These are phyloP conservation scores for Przewalskia tangutica DNA, from an alignment of 257 asterid species.

Conservation along the genomic window DNA sequence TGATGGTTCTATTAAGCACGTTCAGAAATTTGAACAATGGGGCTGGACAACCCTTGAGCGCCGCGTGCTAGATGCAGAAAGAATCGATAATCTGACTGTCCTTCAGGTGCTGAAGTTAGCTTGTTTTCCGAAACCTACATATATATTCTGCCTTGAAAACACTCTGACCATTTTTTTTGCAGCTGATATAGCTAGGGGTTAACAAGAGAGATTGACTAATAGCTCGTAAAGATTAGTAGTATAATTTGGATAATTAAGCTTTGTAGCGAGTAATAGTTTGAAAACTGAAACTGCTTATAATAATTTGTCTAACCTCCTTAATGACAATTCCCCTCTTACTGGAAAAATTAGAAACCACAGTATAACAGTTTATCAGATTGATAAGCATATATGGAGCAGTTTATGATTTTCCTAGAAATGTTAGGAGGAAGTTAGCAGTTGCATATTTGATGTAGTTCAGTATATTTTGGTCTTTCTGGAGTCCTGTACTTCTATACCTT, in stretches of 20 bases:
- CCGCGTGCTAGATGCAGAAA: conserved; percentile 85
- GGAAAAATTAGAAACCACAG: neutral
- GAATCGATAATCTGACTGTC: conserved; percentile 60
- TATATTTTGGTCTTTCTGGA: no score
- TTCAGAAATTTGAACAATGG: conserved; percentile 93
- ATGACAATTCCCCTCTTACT: neutral
- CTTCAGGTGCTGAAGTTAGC: conserved; percentile 51
- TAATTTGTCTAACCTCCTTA: neutral
- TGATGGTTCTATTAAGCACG: conserved; percentile 84
- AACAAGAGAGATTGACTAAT: neutral
- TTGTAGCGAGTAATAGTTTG: neutral
- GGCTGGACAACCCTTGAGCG: conserved; percentile 92
- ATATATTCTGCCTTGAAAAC: neutral
- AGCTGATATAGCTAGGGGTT: neutral
- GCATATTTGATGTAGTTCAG: no score
- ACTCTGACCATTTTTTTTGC: neutral
- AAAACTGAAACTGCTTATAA: neutral
- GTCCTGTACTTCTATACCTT: no score
- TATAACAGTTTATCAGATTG: neutral
- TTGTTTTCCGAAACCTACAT: neutral
- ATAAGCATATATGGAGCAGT: neutral
- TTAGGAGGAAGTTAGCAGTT: no score
- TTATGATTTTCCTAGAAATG: no score
- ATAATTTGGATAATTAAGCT: neutral
- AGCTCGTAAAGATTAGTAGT: neutral